Evolutionary conservation across 495 filamentous ascomycete genomes (phyloP).

Genomic region (Penicillium waksmanii): DNA sequence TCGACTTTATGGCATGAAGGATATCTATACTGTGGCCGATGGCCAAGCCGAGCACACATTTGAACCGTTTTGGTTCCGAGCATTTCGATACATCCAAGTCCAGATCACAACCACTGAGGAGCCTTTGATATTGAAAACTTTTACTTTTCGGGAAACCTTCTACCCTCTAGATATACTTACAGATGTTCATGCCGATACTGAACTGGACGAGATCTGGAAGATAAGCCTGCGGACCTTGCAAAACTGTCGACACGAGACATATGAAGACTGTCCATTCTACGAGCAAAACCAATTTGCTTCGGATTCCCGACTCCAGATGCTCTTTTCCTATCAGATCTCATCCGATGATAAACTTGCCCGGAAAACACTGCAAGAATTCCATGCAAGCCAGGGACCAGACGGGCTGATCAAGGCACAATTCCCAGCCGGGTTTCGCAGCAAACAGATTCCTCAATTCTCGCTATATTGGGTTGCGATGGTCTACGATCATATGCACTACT

Average conservation of each 20-base stretch:
- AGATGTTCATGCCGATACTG: constrained; percentile 13
- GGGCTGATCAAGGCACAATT: constrained; percentile 31
- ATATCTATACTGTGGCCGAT: constrained; percentile 22
- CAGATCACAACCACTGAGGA: constrained; percentile 13
- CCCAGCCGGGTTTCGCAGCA: constrained; percentile 20
- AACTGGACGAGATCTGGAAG: constrained; percentile 26
- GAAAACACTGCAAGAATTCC: constrained; percentile 30
- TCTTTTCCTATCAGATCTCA: constrained; percentile 32
- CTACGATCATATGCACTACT: constrained; percentile 29
- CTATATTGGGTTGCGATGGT: constrained; percentile 31
- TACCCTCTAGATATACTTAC: constrained; percentile 30
- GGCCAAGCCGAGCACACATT: constrained; percentile 16
- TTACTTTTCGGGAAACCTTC: constrained; percentile 22
- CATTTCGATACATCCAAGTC: constrained; percentile 32
- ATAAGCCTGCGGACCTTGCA: constrained; percentile 29
- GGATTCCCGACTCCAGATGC: constrained; percentile 30
- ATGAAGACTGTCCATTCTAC: constrained; percentile 38
- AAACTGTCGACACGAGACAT: constrained; percentile 36
- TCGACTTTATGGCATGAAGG: constrained; percentile 25
- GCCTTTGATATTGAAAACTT: constrained; percentile 7
- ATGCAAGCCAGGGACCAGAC: constrained; percentile 27
- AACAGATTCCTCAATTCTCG: constrained; percentile 33
- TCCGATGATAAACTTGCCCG: constrained; percentile 31
- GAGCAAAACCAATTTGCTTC: constrained; percentile 37
- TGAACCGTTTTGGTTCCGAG: constrained; percentile 34